These are phyloP conservation scores for Nakaseomyces bracarensis DNA, from an alignment of 1,139 yeast genomes.

Conservation along the genomic window DNA sequence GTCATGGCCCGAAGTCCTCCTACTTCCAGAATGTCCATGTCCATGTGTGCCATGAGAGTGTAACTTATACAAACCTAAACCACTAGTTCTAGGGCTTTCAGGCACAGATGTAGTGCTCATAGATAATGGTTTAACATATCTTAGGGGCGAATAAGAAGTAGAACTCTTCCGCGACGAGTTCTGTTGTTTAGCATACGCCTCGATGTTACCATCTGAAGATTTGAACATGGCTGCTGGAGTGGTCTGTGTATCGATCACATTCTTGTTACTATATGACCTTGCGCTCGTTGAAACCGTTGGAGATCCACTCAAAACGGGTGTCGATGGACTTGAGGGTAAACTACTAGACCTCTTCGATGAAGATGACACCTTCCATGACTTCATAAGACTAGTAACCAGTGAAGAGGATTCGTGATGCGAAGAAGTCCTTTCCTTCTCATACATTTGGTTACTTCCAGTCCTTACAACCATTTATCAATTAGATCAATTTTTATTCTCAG, in stretches of 20 bases:
- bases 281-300: slow-evolving; percentile 6
- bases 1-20: slow-evolving; percentile 11
- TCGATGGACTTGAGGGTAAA: slow-evolving; percentile 8
- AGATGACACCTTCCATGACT: slow-evolving; percentile 26
- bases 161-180: slow-evolving; percentile 17
- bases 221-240: background rate
- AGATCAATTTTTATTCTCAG: background rate
- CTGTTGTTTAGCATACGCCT: slow-evolving; percentile 26
- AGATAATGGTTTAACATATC: slow-evolving; percentile 18
- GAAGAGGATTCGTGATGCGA: slow-evolving; percentile 12
- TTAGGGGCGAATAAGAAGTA: slow-evolving; percentile 23
- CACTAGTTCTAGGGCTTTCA: slow-evolving; percentile 5
- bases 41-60: slow-evolving; percentile 13
- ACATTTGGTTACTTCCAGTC: slow-evolving; percentile 18
- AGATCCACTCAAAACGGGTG: slow-evolving; percentile 5
- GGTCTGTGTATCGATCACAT: slow-evolving; percentile 5
- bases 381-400: slow-evolving; percentile 24
- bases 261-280: slow-evolving; percentile 5
- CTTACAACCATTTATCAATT: slow-evolving; percentile 22
- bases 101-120: slow-evolving; percentile 9
- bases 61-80: background rate
- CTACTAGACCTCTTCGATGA: slow-evolving; percentile 8
- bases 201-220: slow-evolving; percentile 21
- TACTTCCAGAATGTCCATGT: slow-evolving; percentile 15
- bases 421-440: slow-evolving; percentile 15